phyloP scores from a whole-genome alignment of 805 yeast species.

The Lipomyces lipofer region DNA sequence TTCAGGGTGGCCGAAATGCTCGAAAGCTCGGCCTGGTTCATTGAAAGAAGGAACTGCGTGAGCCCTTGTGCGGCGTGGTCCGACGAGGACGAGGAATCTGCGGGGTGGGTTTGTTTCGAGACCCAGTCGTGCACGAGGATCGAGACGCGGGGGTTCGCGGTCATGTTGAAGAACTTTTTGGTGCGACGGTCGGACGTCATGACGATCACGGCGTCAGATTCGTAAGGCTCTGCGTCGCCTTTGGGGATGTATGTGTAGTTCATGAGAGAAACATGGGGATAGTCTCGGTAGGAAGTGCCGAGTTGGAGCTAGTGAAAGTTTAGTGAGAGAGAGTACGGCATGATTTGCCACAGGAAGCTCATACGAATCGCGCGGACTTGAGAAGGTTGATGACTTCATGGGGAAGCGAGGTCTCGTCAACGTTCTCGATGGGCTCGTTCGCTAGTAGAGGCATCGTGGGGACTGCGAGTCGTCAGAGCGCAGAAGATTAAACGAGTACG shows the following conservation, averaged over 20 bases:
- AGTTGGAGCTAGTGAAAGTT: constrained; percentile 57
- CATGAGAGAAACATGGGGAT: constrained; percentile 90
- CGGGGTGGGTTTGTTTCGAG: constrained; percentile 42
- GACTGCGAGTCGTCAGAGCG: no score
- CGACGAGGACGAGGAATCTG: not conserved
- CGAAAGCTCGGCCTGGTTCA: constrained; percentile 78
- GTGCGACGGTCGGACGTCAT: constrained; percentile 73
- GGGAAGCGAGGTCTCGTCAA: constrained; percentile 12
- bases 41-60: constrained; percentile 62
- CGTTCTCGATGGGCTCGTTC: not conserved
- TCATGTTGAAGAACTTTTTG: constrained; percentile 69
- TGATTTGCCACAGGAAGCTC: not conserved
- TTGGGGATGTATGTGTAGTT: constrained; percentile 68
- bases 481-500: no score
- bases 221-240: constrained; percentile 40
- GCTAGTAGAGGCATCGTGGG: not conserved
- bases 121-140: constrained; percentile 90
- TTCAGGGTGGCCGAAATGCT: constrained; percentile 78
- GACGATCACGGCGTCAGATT: constrained; percentile 54
- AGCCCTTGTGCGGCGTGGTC: constrained; percentile 40
- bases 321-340: not conserved
- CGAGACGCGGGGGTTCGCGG: constrained; percentile 73
- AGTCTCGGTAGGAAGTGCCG: constrained; percentile 71
- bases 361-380: constrained; percentile 27
- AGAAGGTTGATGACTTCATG: constrained; percentile 24